A percentile compares a stretch with the other conserved stretches of the same genome.
phyloP scores from a whole-genome alignment of 805 yeast genomes.

The Candida maris region DNA sequence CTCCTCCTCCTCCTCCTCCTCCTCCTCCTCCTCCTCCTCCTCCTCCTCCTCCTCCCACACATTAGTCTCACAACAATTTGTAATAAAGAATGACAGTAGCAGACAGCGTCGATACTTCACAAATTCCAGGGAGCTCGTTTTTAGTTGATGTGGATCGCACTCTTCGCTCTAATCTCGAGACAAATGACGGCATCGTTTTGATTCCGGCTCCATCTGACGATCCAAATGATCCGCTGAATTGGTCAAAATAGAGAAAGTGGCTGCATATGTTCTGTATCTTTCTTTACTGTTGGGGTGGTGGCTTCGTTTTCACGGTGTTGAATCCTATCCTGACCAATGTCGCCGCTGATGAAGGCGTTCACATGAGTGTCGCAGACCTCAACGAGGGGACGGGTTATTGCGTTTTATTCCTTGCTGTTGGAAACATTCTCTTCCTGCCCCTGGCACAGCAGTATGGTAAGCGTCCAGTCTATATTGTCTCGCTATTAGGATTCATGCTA shows the following conservation, averaged over 20 bases:
- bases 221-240: slow-evolving; percentile 33
- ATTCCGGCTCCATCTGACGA: slow-evolving; percentile 33
- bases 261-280: slow-evolving; percentile 42
- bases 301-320: slow-evolving; percentile 24
- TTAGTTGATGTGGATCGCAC: slow-evolving; percentile 38
- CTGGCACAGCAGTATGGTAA: slow-evolving; percentile 38
- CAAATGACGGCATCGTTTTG: slow-evolving; percentile 22
- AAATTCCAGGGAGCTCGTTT: slow-evolving; percentile 44
- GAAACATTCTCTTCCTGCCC: slow-evolving; percentile 35
- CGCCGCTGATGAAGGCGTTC: slow-evolving; percentile 9
- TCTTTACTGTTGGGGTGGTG: slow-evolving; percentile 33
- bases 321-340: slow-evolving; percentile 26
- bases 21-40: too few species aligned
- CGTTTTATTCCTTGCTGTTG: slow-evolving; percentile 39
- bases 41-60: too few species aligned
- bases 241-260: slow-evolving; percentile 34
- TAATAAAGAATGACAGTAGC: too few species aligned
- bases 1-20: too few species aligned
- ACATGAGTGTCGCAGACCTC: slow-evolving; percentile 27
- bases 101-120: slow-evolving; percentile 1
- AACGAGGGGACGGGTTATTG: slow-evolving; percentile 38
- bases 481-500: slow-evolving; percentile 28
- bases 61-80: too few species aligned
- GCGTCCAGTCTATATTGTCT: slow-evolving; percentile 34
- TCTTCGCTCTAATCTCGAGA: slow-evolving; percentile 9